A percentile compares a stretch with the other conserved stretches of the same genome.
These are phyloP conservation scores for Lithospermum erythrorhizon DNA, from an alignment of 257 asterid genomes.

Conservation along the genomic window DNA sequence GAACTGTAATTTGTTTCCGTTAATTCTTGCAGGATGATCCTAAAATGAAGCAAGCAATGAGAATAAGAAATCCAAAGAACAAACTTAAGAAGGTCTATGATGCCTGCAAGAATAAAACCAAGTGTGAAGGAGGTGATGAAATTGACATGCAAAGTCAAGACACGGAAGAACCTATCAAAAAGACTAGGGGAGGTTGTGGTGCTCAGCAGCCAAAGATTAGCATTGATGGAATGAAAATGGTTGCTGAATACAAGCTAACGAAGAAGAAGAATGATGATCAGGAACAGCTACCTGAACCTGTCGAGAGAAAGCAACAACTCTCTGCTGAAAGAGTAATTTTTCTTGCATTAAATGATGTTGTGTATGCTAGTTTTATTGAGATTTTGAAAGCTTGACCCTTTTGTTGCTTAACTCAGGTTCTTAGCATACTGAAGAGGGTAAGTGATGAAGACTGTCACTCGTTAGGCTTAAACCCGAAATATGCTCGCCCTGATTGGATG, in stretches of 20 bases:
- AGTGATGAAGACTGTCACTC: constrained; percentile 79
- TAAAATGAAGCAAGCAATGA: constrained; percentile 76
- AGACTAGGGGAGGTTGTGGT: constrained; percentile 91
- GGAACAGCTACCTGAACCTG: constrained; percentile 96
- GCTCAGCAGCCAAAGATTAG: constrained; percentile 91
- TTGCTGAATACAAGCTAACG: constrained; percentile 72
- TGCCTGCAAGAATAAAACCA: constrained; percentile 75
- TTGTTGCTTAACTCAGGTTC: constrained; percentile 37
- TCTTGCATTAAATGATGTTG: neutral
- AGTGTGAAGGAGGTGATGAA: constrained; percentile 94
- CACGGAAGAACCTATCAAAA: constrained; percentile 68
- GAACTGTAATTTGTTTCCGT: neutral
- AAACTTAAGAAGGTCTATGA: constrained; percentile 69
- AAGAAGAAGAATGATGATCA: constrained; percentile 81
- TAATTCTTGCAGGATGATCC: constrained; percentile 51
- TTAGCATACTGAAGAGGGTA: constrained; percentile 77
- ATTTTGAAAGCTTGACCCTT: neutral
- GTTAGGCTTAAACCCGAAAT: constrained; percentile 81
- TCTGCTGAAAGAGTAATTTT: constrained; percentile 74
- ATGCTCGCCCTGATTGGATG: constrained; percentile 99
- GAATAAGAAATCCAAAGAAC: constrained; percentile 75
- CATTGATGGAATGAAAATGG: constrained; percentile 98
- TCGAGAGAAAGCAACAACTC: constrained; percentile 77
- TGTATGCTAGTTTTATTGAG: neutral
- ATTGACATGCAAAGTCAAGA: constrained; percentile 66